Conservation (phyloP, 2,329 filamentous ascomycete genomes). For the Colletotrichum tabaci region DNA sequence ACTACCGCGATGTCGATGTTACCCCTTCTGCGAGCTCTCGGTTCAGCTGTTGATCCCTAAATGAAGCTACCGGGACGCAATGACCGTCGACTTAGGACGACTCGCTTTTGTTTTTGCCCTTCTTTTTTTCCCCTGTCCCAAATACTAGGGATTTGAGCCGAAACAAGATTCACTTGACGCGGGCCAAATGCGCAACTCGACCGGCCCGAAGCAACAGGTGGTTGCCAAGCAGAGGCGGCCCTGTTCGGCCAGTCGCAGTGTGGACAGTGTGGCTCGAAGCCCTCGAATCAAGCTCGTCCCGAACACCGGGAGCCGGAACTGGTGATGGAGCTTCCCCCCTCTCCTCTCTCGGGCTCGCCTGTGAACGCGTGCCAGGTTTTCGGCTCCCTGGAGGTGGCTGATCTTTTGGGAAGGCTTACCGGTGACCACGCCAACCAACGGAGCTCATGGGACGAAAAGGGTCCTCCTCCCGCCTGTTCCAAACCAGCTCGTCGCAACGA, state of each 20-base stretch:
- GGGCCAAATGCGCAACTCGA: neutral
- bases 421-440: slow-evolving; percentile 39
- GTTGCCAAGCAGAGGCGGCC: slow-evolving; percentile 17
- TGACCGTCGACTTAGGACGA: slow-evolving; percentile 18
- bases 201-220: slow-evolving; percentile 25
- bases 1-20: neutral
- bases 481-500: slow-evolving; percentile 33
- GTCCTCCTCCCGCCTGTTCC: slow-evolving; percentile 13
- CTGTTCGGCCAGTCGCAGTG: neutral
- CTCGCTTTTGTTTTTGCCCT: slow-evolving; percentile 1
- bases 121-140: neutral
- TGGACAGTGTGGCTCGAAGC: slow-evolving; percentile 8
- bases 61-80: slow-evolving; percentile 10
- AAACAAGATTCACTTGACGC: neutral
- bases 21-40: slow-evolving; percentile 12
- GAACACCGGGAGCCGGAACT: slow-evolving; percentile 35
- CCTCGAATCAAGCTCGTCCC: slow-evolving; percentile 26
- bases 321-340: slow-evolving; percentile 13
- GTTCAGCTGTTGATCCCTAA: slow-evolving; percentile 5
- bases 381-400: slow-evolving; percentile 12
- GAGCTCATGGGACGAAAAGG: slow-evolving; percentile 26
- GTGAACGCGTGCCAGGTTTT: slow-evolving; percentile 14
- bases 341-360: slow-evolving; percentile 19
- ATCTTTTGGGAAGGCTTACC: slow-evolving; percentile 39
- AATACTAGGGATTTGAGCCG: slow-evolving; percentile 13